A percentile compares a stretch with the other conserved stretches of the same genome.
Evolutionary conservation across 1,139 yeast genomes (phyloP).

Genomic region (Geotrichum phurueaensis): DNA sequence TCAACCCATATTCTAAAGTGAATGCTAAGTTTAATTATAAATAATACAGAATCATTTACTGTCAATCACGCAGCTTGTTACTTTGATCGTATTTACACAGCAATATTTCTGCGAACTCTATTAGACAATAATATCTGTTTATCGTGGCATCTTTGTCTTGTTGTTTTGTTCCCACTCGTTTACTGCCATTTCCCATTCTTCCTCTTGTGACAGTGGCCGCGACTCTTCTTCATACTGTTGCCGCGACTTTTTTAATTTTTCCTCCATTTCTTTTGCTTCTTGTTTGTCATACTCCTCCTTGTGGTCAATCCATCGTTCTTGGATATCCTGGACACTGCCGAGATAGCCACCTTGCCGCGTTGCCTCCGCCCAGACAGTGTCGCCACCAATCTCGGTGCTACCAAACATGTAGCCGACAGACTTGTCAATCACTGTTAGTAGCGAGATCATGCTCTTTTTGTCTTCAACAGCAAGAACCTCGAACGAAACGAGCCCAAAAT

Average conservation of each 20-base stretch:
- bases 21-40: too few species aligned
- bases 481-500: conserved; percentile 79
- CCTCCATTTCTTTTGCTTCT: conserved; percentile 48
- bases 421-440: conserved; percentile 73
- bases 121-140: not conserved
- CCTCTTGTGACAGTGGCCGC: conserved; percentile 46
- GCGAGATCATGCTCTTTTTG: conserved; percentile 80
- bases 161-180: conserved; percentile 54
- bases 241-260: conserved; percentile 29
- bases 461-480: conserved; percentile 90
- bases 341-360: conserved; percentile 64
- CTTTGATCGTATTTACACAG: not conserved
- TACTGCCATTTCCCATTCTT: conserved; percentile 66
- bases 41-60: too few species aligned
- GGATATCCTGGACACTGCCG: conserved; percentile 62
- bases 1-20: not conserved
- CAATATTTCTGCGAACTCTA: not conserved
- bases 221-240: conserved; percentile 17
- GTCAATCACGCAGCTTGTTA: too few species aligned
- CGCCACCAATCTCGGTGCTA: conserved; percentile 88
- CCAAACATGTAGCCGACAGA: conserved; percentile 95
- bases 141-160: conserved; percentile 6
- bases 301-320: conserved; percentile 91
- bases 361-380: conserved; percentile 93
- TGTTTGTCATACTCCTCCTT: conserved; percentile 66